Evolutionary conservation across 192 early-diverging fungal genomes (phyloP), one percentile per base, ranked within the genome.

Genomic region (Backusella circina): DNA sequence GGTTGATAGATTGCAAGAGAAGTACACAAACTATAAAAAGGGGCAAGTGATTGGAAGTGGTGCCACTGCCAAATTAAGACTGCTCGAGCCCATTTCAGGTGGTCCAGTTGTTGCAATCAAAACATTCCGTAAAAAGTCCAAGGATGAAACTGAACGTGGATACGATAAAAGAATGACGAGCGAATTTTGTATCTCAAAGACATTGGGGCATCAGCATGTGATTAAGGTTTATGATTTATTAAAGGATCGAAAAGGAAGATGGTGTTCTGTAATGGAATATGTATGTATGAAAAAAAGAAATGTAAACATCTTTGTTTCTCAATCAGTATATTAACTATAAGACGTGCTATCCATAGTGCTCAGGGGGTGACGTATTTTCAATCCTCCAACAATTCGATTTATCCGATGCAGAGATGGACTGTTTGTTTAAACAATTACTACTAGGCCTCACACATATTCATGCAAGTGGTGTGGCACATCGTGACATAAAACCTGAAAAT

Each of bases 141-240:
- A 91, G 78, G 88, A 94, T 77, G 97, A 97, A 87, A 89, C 90
- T 4, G 89, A 95, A 87, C 93, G 92, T 80, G 92, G 95, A 61
- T 97, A 97, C 80, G 84, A 98, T 83, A 98, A 97, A 83, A 96
- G 96, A 83, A 84, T 99, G 74, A 94, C 91, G 33, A 89, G 90
- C 79, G 97, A 99, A 84, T 99, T 98, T 83, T 97, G 96, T 84
- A 97, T 99, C 70, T 91, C 89, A 64, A 95, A 94, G 5, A 93
- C 92, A 32, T 83, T 98, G 51, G 26, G 38, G 0, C 90, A 97
- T 74, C 95, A 96, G 82, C 97, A 99, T 81, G 85, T 99, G 23
- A 92, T 99, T 28, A 87, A 91, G 75, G 97, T 96, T 0, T 91
- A 97, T 36, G 98, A 99, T 81, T 84, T 99, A 73, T 92, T 99